Base-by-base conservation (phyloP, 176 grass and related monocot genomes). In the Cocos nucifera region DNA sequence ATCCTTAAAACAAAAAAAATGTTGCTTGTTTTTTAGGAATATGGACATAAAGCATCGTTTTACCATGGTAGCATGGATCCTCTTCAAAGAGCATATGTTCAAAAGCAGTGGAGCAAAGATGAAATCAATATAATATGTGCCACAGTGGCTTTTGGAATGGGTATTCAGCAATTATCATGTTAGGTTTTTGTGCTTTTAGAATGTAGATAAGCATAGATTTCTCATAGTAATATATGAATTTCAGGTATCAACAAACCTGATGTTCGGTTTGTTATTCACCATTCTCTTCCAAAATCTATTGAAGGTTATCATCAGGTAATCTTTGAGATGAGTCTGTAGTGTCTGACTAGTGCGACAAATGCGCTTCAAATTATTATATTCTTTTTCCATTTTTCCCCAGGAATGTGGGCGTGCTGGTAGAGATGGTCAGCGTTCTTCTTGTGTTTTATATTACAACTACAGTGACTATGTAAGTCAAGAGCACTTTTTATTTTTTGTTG, bases 171-270 rank as follows among this genome's bases (percentile, higher is more conserved):
- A 73, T 60, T 69, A 72, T 67, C 17, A 15, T n/a, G 32, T 68
- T 15, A 67, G 53, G 67, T 56, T 69, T 69, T n/a, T 79, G 65
- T 2, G 10, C 8, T 44, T 44, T 44, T 44, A 44, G 9, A 44
- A 44, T 14, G 8, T 44, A 44, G 35, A 12, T 14, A 44, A 12
- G 10, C 10, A 3, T 18, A 24, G 19, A 22, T 1, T 21, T 51
- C 28, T 54, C 30, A 66, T 80, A 50, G 58, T 75, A 67, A 83
- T 71, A 50, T 29, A 54, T 51, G 56, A 64, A 75, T 59, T 79
- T 57, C 65, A 92, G 87, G 93, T 61, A 97, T 97, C n/a, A 97
- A 97, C 67, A 97, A 97, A 75, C 87, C 93, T 78, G 93, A 97
- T 83, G 93, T 97, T 52, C 87, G 93, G 23, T 97, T 97, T 80